Evolutionary conservation across 805 yeast genomes (phyloP), one percentile per base, ranked within the genome.

Genomic region (Cyberlindnera nakhonratchasimensis): DNA sequence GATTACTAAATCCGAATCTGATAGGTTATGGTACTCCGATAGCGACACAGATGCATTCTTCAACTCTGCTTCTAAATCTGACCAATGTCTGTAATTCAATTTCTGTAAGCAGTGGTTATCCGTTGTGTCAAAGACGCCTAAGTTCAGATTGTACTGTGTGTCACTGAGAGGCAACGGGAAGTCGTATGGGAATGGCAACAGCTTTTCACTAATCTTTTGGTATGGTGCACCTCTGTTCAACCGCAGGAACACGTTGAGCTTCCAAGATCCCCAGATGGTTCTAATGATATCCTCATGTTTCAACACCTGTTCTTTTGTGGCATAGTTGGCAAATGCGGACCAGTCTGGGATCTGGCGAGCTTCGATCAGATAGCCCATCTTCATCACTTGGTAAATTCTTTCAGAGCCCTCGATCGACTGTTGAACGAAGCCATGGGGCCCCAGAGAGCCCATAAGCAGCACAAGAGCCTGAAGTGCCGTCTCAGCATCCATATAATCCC

Each of bases 261-360:
- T 64, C 66, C 67, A 70, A 6, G 63, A 57, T 5, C 62, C 59
- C 74, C 74, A 70, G 11, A 69, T 45, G 3, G 62, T 48, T 44
- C 72, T 51, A 8, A 64, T 39, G 29, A 58, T 41, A 35, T 58
- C 53, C 41, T 68, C 71, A 33, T 69, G 57, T 25, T 59, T 62
- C 8, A 61, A 37, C 2, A 64, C 47, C 42, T 67, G 71, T 31
- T 58, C 55, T 43, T 58, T 59, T 2, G 69, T 61, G 2, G 62
- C 56, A 14, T 53, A 42, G 6, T 41, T 47, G 3, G 63, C 42
- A 40, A 57, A 49, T 3, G 53, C 56, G 10, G 45, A 31, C 51
- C 62, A 64, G 29, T 64, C 65, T 6, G 23, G 22, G 16, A 54
- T 39, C 4, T 36, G 23, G 6, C 53, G 37, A 4, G 52, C 42